These are phyloP conservation scores for Pythium grandisporangium DNA, from an alignment of 352 stramenopile genomes.

Conservation along the genomic window DNA sequence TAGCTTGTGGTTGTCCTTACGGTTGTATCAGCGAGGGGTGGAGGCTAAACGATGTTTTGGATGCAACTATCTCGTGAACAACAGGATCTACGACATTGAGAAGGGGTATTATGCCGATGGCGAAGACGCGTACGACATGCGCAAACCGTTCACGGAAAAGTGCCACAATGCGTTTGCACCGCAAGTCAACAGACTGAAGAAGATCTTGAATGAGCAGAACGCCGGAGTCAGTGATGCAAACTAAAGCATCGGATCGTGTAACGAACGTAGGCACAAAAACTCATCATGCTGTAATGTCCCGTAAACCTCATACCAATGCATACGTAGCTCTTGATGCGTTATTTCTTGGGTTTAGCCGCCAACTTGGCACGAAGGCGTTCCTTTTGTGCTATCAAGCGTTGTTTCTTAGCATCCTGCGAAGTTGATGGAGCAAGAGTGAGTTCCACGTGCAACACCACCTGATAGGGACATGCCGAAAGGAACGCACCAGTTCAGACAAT, in stretches of 20 bases:
- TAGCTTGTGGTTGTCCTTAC: background rate
- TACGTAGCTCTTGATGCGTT: too few species aligned
- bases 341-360: constrained; percentile 14
- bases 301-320: too few species aligned
- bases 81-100: constrained; percentile 96
- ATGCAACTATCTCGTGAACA: constrained; percentile 1
- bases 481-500: constrained; percentile 1
- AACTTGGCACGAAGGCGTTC: constrained; percentile 59
- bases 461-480: constrained; percentile 2
- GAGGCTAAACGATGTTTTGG: too few species aligned
- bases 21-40: too few species aligned
- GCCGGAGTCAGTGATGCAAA: too few species aligned
- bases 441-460: too few species aligned
- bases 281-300: background rate
- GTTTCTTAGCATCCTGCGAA: constrained; percentile 43
- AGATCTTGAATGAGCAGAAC: constrained; percentile 68
- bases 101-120: constrained; percentile 99
- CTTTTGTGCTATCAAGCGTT: constrained; percentile 47
- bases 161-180: constrained; percentile 80
- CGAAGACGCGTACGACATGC: constrained; percentile 99
- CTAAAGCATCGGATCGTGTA: too few species aligned
- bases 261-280: background rate
- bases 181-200: constrained; percentile 77
- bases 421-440: too few species aligned
- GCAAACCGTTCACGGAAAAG: constrained; percentile 91